Evolutionary conservation across 2,329 filamentous ascomycete genomes (phyloP), one percentile per base, ranked within the genome.

Genomic region (Alternaria viburni): DNA sequence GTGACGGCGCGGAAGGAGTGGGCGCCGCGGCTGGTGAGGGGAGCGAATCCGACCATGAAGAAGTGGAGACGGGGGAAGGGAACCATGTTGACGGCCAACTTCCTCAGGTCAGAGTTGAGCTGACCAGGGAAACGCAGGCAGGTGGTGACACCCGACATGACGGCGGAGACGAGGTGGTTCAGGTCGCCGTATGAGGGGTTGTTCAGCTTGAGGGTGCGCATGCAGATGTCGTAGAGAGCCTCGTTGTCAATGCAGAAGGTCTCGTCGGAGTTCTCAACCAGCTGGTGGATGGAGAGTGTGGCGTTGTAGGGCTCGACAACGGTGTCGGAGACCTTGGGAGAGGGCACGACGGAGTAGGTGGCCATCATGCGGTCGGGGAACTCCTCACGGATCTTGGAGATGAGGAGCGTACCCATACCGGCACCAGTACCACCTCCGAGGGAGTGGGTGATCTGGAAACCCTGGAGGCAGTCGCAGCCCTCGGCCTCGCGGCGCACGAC

Each of bases 221-320:
- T 97, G 93, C 96, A 99, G 80, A 99, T 99, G 82, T 99, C 96
- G 89, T 99, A 99, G 76, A 99, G 90, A 83, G 96, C 96, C 87
- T 99, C 95, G 88, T 99, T 99, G 85, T 99, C 96, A 84, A 99
- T 99, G 87, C 96, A 99, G 90, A 97, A 99, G 83, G 96, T 99
- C 92, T 96, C 94, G 83, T 99, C 96, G 54, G 96, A 99, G 91
- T 99, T 97, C 90, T 99, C 96, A 76, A 99, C 96, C 76, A 99
- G 89, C 89, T 99, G 96, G 86, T 99, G 96, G 76, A 99, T 89
- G 78, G 96, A 99, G 78, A 99, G 93, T 67, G 96, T 99, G 80
- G 96, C 96, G 87, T 99, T 99, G 90, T 99, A 99, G 76, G 96
- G 96, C 89, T 99, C 96, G 79, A 99, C 96, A 79, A 99, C 96